phyloP scores from a whole-genome alignment of 2,329 filamentous ascomycete species.

The Cercospora sp. region DNA sequence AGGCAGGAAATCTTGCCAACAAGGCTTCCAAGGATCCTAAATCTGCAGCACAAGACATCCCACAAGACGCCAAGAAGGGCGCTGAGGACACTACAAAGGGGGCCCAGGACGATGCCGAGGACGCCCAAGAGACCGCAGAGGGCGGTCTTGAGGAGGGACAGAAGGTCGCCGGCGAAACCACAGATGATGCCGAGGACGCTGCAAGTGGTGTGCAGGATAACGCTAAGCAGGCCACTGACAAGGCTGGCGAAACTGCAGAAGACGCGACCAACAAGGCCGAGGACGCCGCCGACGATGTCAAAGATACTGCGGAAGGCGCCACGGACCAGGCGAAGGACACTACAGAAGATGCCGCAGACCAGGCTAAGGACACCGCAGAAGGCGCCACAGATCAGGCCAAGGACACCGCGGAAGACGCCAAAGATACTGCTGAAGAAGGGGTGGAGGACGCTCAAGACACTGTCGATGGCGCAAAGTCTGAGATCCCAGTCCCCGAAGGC shows the following conservation, averaged over 20 bases:
- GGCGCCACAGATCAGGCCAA: constrained; percentile 31
- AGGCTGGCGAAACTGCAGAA: constrained; percentile 28
- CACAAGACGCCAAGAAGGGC: constrained; percentile 38
- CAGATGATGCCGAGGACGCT: constrained; percentile 36
- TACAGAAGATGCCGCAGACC: constrained; percentile 32
- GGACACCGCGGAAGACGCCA: constrained; percentile 28
- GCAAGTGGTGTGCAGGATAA: constrained; percentile 11
- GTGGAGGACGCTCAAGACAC: constrained; percentile 38
- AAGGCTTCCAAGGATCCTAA: constrained; percentile 45
- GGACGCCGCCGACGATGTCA: constrained; percentile 33
- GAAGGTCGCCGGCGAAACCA: constrained; percentile 37
- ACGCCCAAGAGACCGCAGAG: constrained; percentile 35
- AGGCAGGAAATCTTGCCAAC: constrained; percentile 49
- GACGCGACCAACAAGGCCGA: constrained; percentile 31
- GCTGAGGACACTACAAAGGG: constrained; percentile 39
- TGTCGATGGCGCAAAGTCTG: constrained; percentile 35
- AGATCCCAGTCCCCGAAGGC: constrained; percentile 40
- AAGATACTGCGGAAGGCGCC: constrained; percentile 28
- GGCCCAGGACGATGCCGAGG: constrained; percentile 39
- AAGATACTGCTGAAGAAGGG: constrained; percentile 33
- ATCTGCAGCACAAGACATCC: constrained; percentile 30
- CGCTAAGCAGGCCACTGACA: constrained; percentile 32
- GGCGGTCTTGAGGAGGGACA: constrained; percentile 36
- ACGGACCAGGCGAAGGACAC: constrained; percentile 30
- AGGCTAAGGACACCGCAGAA: constrained; percentile 28